Evolutionary conservation across 768 basidiomycete genomes (phyloP), one percentile per base, ranked within the genome.

Genomic region (Trametes gibbosa): DNA sequence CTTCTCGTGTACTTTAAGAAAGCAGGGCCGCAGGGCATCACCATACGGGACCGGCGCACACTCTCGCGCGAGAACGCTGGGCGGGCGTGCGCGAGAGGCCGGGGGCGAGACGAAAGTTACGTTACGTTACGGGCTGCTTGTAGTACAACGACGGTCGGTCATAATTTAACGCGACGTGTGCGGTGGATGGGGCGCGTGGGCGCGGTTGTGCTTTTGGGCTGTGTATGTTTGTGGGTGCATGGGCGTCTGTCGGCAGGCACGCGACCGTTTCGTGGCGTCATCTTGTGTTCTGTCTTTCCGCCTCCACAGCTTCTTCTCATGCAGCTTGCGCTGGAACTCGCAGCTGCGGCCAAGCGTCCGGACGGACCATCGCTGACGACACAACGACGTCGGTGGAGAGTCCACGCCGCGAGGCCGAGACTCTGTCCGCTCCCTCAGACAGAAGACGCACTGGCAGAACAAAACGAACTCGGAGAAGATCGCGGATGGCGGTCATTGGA

Each of bases 91-190:
- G 29, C n/a, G 29, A n/a, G n/a, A 5, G 19, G 27, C 16, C 48
- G 48, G 32, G 29, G 14, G 32, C 46, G 25, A 17, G 29, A 49
- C 48, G 48, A 49, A 49, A 49, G 29, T 49, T 49, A 49, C 48
- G 48, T 34, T 49, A 49, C 48, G 48, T 45, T 45, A 19, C 48
- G 48, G 48, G 48, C 48, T 49, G 48, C 21, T 19, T 32, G 48
- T 23, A 45, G 48, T 32, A n/a, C 48, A n/a, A 47, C 27, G 46
- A 21, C 48, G 17, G 6, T 34, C 32, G 16, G n/a, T 35, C 5
- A 16, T 37, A 48, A 46, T 45, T 19, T 54, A 34, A 46, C 54
- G 54, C 54, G 54, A 55, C 54, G 54, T 39, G n/a, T n/a, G n/a
- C n/a, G n/a, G n/a, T n/a, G n/a, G n/a, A n/a, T n/a, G n/a, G 29